These are phyloP conservation scores for Ogataea degrootiae DNA, from an alignment of 805 yeast species.

Conservation along the genomic window DNA sequence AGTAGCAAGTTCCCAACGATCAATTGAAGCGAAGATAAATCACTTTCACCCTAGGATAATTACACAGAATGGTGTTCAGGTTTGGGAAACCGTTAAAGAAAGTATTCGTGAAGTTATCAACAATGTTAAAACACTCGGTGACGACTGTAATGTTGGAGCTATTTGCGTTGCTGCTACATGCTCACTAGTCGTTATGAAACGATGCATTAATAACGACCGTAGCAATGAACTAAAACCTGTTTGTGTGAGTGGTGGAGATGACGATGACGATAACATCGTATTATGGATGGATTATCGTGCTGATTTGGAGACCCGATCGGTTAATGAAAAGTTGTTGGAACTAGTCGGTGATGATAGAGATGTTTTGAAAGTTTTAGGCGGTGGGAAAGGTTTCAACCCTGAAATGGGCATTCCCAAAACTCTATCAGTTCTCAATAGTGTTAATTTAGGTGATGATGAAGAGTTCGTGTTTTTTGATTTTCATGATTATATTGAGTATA, in stretches of 20 bases:
- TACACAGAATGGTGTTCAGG: conserved; percentile 11
- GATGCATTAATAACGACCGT: conserved; percentile 6
- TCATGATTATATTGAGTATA: conserved; percentile 39
- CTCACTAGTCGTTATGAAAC: conserved; percentile 45
- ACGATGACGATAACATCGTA: conserved; percentile 35
- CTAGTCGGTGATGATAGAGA: neutral
- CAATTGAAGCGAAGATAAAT: conserved; percentile 4
- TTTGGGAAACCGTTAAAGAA: conserved; percentile 8
- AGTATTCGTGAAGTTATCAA: conserved; percentile 2
- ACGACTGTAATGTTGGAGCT: conserved; percentile 15
- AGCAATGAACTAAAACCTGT: neutral
- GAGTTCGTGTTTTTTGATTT: conserved; percentile 43
- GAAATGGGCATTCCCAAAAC: conserved; percentile 59
- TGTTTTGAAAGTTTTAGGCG: neutral
- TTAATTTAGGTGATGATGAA: conserved; percentile 5
- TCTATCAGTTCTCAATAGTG: conserved; percentile 30
- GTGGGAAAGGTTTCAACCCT: conserved; percentile 34
- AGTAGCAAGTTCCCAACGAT: conserved; percentile 5
- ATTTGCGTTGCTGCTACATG: conserved; percentile 53
- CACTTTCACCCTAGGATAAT: conserved; percentile 2
- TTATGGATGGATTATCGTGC: conserved; percentile 60
- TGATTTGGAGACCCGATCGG: conserved; percentile 25
- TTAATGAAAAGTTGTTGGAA: conserved; percentile 27
- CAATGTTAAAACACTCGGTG: neutral
- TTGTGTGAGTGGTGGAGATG: neutral